Evolutionary conservation across 2,329 filamentous ascomycete genomes (phyloP), one percentile per base, ranked within the genome.

Genomic region (Clonostachys solani): DNA sequence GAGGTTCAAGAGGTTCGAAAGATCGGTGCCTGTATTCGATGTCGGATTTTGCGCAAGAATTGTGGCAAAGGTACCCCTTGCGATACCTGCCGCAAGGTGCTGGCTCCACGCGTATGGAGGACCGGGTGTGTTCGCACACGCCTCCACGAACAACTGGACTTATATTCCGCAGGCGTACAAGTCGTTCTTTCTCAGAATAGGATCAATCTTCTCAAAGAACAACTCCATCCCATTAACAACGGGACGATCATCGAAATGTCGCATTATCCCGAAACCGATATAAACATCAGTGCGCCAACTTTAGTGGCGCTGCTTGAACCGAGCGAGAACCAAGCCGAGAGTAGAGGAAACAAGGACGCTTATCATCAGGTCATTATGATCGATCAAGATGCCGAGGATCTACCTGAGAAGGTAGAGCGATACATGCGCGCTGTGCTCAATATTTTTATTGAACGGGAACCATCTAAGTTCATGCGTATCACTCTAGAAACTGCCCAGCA

Each of bases 1-100:
- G 79, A 86, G 56, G 82, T 86, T 3, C 80, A 84, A 53, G 78
- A 81, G 51, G 79, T 86, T 18, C 77, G 83, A 19, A 81, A 82
- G 54, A 75, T 82, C 35, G 83, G 83, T 6, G 82, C 83, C 12
- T 86, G 83, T 54, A 83, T 85, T 45, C 71, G 83, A 41, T 86
- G 83, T 56, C 74, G 81, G 36, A 84, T 86, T 51, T 63, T 86
- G 35, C 75, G 82, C 48, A 86, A 86, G 64, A 83, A 80, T 2
- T 86, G 83, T 56, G 82, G 80, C n/a, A 77, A 74, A 49, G 82
- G 80, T 33, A 78, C 73, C 7, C 81, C 82, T 0, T 86, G 83
- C 53, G 75, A 79, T 46, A 81, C 81, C 2, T 86, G 83, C 52
- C 74, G 75, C 50, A 84, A 81, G 56, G 81, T 86, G 1, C 65